Evolutionary conservation across 148 eudicot species (phyloP).

Genomic region (Chenopodium formosanum): DNA sequence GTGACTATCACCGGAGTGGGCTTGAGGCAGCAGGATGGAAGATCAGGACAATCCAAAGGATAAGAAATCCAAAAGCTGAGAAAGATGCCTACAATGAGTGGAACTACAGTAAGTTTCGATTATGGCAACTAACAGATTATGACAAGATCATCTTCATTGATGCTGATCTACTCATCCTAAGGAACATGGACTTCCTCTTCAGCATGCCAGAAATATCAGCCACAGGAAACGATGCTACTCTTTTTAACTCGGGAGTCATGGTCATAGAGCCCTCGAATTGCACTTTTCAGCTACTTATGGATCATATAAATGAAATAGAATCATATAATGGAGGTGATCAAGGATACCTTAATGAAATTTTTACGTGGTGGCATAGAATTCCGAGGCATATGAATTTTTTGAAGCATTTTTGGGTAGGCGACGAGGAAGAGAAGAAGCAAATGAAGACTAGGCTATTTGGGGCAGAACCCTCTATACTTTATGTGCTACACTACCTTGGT

Average conservation of each 20-base stretch:
- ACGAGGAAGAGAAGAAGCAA: constrained; percentile 56
- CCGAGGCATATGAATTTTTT: constrained; percentile 77
- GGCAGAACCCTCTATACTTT: constrained; percentile 72
- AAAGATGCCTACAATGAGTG: constrained; percentile 90
- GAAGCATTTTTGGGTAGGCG: constrained; percentile 76
- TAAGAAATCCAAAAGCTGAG: constrained; percentile 85
- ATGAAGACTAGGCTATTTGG: constrained; percentile 63
- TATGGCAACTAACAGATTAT: constrained; percentile 90
- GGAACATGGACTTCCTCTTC: constrained; percentile 80
- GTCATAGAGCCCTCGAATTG: constrained; percentile 86
- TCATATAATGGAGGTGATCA: constrained; percentile 96
- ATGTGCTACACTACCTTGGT: constrained; percentile 79
- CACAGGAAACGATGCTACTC: constrained; percentile 70
- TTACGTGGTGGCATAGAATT: constrained; percentile 93
- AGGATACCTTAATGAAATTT: constrained; percentile 85
- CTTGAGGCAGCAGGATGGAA: constrained; percentile 90
- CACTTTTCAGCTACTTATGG: constrained; percentile 72
- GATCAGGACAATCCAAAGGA: constrained; percentile 63
- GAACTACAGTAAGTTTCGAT: constrained; percentile 92
- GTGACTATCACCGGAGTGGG: constrained; percentile 64
- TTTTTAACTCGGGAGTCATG: constrained; percentile 97
- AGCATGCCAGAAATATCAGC: constrained; percentile 82
- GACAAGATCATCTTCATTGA: constrained; percentile 89
- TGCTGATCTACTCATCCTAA: constrained; percentile 66
- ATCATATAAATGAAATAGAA: constrained; percentile 63